Percentiles rank a stretch among this genome's conserved stretches.
These are phyloP conservation scores for Capillidium heterosporum DNA, from an alignment of 371 early-diverging fungal genomes.

Conservation along the genomic window DNA sequence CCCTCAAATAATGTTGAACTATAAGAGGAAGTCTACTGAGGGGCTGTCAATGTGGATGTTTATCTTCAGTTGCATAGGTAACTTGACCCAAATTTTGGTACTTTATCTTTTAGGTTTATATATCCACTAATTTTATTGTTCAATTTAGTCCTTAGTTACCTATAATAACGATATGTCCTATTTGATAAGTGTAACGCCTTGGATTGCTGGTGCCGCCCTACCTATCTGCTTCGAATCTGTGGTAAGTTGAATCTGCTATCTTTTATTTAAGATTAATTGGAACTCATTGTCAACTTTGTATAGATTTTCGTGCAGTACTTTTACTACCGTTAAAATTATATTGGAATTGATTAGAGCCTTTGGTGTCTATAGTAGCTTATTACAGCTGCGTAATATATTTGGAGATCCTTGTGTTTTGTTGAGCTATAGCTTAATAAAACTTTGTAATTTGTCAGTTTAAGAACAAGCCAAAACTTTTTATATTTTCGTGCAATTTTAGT, in stretches of 20 bases:
- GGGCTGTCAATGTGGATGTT: slow-evolving; percentile 66
- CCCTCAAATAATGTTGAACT: slow-evolving; percentile 68
- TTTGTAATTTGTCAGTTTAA: too few species aligned
- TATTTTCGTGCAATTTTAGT: too few species aligned
- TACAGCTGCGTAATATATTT: too few species aligned
- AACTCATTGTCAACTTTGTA: too few species aligned
- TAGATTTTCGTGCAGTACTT: too few species aligned
- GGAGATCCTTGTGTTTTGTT: too few species aligned
- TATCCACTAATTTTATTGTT: not conserved
- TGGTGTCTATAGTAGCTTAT: too few species aligned
- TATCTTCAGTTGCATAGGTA: slow-evolving; percentile 63
- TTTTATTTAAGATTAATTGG: too few species aligned
- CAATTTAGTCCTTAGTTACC: not conserved
- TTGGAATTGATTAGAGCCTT: too few species aligned
- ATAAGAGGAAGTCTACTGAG: slow-evolving; percentile 41
- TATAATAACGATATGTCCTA: not conserved
- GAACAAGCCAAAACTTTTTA: too few species aligned
- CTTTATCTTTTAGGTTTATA: not conserved
- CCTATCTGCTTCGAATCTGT: not conserved
- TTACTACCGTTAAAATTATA: too few species aligned
- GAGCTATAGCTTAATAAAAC: too few species aligned
- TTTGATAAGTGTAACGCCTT: not conserved
- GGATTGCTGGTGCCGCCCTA: not conserved
- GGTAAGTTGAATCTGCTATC: not conserved
- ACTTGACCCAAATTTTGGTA: slow-evolving; percentile 36